These are phyloP conservation scores for Canavalia ensiformis DNA, from an alignment of 306 rosid species.

Conservation along the genomic window DNA sequence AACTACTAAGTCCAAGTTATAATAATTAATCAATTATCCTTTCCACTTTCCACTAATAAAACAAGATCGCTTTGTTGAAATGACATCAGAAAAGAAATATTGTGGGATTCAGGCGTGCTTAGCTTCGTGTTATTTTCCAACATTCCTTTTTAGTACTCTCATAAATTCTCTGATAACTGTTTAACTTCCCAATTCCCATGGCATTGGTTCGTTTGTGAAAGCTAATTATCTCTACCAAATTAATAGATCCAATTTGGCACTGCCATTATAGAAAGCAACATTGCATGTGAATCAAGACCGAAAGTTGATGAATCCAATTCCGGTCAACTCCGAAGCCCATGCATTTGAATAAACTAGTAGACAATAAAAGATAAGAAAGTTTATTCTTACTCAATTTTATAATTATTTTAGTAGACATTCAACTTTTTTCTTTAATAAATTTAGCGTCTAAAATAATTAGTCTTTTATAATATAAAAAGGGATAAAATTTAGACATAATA, in stretches of 20 bases:
- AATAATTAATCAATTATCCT: constrained; percentile 25
- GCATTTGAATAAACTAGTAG: constrained; percentile 35
- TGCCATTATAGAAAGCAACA: constrained; percentile 51
- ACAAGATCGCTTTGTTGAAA: neutral
- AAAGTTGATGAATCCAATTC: constrained; percentile 54
- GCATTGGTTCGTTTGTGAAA: neutral
- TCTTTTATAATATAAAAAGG: too few species aligned
- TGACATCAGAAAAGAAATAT: constrained; percentile 31
- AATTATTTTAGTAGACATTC: neutral
- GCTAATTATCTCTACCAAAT: neutral
- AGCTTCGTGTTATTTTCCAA: constrained; percentile 28
- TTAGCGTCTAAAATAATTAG: too few species aligned
- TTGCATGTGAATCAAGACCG: constrained; percentile 53
- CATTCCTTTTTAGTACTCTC: constrained; percentile 7
- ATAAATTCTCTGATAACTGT: constrained; percentile 14
- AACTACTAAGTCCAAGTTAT: constrained; percentile 15
- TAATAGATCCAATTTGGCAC: constrained; percentile 44
- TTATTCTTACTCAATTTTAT: neutral
- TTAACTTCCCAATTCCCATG: neutral
- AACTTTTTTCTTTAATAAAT: too few species aligned
- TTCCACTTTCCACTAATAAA: constrained; percentile 25
- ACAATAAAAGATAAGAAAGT: neutral
- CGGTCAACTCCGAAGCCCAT: constrained; percentile 53
- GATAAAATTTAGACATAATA: too few species aligned
- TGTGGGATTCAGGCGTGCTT: constrained; percentile 37